Evolutionary conservation across 441 rosid species (phyloP), one percentile per base, ranked within the genome.

Genomic region (Pelargonium citronellum): DNA sequence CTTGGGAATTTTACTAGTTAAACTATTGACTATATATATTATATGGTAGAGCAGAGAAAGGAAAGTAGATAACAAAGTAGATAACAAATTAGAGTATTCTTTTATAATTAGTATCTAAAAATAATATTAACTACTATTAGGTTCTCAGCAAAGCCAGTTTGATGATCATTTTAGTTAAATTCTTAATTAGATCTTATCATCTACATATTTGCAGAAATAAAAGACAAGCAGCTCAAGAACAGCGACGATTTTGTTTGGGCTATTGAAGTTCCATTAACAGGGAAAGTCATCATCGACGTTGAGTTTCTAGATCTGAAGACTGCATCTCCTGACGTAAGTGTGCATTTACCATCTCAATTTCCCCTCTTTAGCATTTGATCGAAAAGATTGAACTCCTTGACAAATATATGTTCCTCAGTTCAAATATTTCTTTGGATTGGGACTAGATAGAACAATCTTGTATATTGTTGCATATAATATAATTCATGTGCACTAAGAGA

Each of bases 231-330:
- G 78, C 85, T 93, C 73, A 91, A 93, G 88, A 84, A 71, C 47
- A 87, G 76, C 70, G 90, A 91, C 15, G 95, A 88, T 78, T 93
- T 91, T 72, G 79, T 91, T 67, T 93, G 98, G 98, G 82, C 80
- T 0, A 72, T 89, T 71, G 96, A 91, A 57, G 85, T 84, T 72
- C 96, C 97, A 7, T 80, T 89, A 39, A 83, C 89, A 0, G 98
- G 97, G 24, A 91, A 85, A 83, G 78, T 88, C 84, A 88, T 89
- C 74, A 89, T 91, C 9, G 98, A 93, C 67, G 87, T 89, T 7
- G 98, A 91, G 69, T 93, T 93, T 70, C 88, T 91, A 20, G 92
- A 93, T 75, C 80, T 93, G 64, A 93, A 93, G 80, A 82, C 83
- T 67, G 76, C 85, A 68, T 83, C 93, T 73, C 86, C 83, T 63